Base-by-base conservation (phyloP, 2,329 filamentous ascomycete species). In the Exophiala xenobiotica region DNA sequence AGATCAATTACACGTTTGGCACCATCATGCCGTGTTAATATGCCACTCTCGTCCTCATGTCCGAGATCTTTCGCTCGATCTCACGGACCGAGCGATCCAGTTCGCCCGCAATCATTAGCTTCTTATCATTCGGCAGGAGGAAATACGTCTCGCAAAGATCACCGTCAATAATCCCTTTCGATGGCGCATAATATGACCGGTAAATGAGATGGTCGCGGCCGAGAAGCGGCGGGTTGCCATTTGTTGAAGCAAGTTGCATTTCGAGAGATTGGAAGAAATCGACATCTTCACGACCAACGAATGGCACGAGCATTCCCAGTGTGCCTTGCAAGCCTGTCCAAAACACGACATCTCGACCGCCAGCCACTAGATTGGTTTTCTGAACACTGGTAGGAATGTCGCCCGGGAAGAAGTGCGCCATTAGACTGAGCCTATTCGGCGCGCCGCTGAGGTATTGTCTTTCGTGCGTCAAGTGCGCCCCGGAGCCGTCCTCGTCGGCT, bases 241-340 rank as follows among this genome's bases (percentile, higher is more conserved):
- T 60, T 19, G 11, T 61, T 9, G 81, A 83, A 41, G 92, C 82
- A 67, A 99, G 78, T 65, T 95, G 88, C 65, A 87, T 85, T 72
- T 99, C 93, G 19, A 99, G 78, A 55, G 83, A 90, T 69, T 96
- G 91, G 81, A 99, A 99, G 73, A 99, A 97, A 69, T 97, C 93
- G 43, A 95, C 88, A 64, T 97, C 92, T 66, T 97, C 91, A 29
- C 95, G 87, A 57, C 85, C 87, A 40, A 90, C 77, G 66, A 99
- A 97, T 0, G 95, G 93, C 40, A 99, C 87, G 41, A 99, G 79
- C 46, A 96, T 89, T 42, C 92, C 93, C 31, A 99, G 82, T 0
- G 93, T 97, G 42, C 93, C 95, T 71, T 96, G 92, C 14, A 99
- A 77, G 16, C 95, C 95, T 59, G 87, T 88, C 93, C 93, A 99